Evolutionary conservation across 331 rosid species (phyloP).

Genomic region (Prunus yedoensis): DNA sequence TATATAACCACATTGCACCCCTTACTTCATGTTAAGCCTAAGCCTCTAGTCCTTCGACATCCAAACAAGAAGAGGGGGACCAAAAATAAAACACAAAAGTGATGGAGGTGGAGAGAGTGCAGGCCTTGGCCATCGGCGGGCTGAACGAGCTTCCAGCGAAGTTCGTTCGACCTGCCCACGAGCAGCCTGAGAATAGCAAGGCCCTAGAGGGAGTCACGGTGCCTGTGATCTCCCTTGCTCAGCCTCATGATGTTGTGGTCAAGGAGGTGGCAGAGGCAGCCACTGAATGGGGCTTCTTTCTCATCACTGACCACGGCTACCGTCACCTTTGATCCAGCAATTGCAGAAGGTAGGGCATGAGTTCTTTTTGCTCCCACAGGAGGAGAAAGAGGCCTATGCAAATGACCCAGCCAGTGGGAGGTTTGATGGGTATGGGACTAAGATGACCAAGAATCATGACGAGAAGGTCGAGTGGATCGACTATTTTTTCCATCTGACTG

Average conservation of each 20-base stretch:
- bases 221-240: conserved; percentile 52
- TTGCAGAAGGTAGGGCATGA: conserved; percentile 47
- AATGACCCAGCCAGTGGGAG: conserved; percentile 55
- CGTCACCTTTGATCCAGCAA: conserved; percentile 33
- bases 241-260: conserved; percentile 31
- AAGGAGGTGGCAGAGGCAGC: conserved; percentile 35
- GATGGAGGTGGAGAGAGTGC: conserved; percentile 49
- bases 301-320: conserved; percentile 51
- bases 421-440: conserved; percentile 70
- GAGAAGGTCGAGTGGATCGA: conserved; percentile 70
- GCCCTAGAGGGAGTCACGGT: conserved; percentile 45
- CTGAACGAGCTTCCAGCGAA: conserved; percentile 39
- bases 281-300: conserved; percentile 54
- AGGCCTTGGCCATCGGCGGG: conserved; percentile 27
- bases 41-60: too few relatives aligned
- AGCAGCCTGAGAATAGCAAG: conserved; percentile 53
- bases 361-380: conserved; percentile 51
- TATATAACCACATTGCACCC: too few relatives aligned
- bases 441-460: conserved; percentile 52
- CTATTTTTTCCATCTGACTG: conserved; percentile 53
- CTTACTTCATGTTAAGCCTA: too few relatives aligned
- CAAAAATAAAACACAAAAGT: neutral
- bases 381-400: conserved; percentile 54
- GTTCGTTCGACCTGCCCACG: conserved; percentile 42
- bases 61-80: neutral